These are phyloP conservation scores for Pleurotus sapidus DNA, from an alignment of 768 basidiomycete genomes.

Conservation along the genomic window DNA sequence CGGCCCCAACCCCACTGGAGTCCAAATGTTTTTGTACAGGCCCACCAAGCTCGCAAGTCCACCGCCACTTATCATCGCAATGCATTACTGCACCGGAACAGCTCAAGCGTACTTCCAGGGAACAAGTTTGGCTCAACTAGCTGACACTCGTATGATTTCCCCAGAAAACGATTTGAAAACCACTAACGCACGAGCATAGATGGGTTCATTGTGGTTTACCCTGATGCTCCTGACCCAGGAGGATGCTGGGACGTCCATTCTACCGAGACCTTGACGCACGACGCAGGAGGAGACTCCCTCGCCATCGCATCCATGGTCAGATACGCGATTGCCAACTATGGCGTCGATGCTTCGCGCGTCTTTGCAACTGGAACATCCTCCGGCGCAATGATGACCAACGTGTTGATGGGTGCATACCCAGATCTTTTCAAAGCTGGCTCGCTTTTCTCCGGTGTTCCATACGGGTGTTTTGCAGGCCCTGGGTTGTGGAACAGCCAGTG, in stretches of 20 bases:
- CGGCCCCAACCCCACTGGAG: slow-evolving; percentile 51
- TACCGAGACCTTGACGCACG: slow-evolving; percentile 48
- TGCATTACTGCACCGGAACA: slow-evolving; percentile 50
- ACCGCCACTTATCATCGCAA: slow-evolving; percentile 49
- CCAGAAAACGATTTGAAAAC: too few species aligned
- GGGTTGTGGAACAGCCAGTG: slow-evolving; percentile 46
- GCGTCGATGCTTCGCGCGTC: slow-evolving; percentile 43
- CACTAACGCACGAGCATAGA: slow-evolving; percentile 14
- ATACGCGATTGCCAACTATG: slow-evolving; percentile 46
- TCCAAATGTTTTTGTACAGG: slow-evolving; percentile 44
- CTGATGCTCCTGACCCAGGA: slow-evolving; percentile 37
- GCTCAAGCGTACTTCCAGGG: slow-evolving; percentile 49
- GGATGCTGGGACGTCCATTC: slow-evolving; percentile 55
- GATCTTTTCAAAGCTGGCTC: slow-evolving; percentile 49
- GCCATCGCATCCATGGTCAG: slow-evolving; percentile 45
- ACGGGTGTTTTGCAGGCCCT: slow-evolving; percentile 50
- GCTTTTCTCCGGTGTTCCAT: slow-evolving; percentile 51
- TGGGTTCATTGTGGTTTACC: slow-evolving; percentile 52
- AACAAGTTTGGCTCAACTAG: slow-evolving; percentile 46
- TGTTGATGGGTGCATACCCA: slow-evolving; percentile 51
- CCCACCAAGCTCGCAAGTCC: slow-evolving; percentile 33
- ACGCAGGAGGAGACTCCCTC: slow-evolving; percentile 53
- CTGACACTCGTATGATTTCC: slow-evolving; percentile 26
- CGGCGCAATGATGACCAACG: slow-evolving; percentile 62
- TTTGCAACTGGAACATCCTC: slow-evolving; percentile 51